Evolutionary conservation across 2,329 filamentous ascomycete species (phyloP), one percentile per base, ranked within the genome.

Genomic region (Colletotrichum gloeosporioides): DNA sequence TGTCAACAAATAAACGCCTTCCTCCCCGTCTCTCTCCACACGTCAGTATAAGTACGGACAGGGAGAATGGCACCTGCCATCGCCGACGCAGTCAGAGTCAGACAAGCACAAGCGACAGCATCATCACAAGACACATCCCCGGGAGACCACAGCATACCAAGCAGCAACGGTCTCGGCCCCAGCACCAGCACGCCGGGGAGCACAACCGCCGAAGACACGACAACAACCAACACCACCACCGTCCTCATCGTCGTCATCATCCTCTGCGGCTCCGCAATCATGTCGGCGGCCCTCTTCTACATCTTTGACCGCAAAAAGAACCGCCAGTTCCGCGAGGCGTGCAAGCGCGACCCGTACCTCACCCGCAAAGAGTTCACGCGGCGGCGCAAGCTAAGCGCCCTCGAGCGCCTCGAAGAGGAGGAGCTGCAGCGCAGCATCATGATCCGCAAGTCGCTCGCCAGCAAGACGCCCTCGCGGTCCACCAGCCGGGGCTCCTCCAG

Each of bases 391-490:
- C 79, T 83, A 78, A 82, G 79, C 71, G 69, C 77, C 15, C 29
- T 77, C 27, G 78, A 82, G 34, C 72, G 78, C 8, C 72, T 79
- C 18, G 79, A 82, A 29, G 80, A 85, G 34, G 82, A 85, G 55
- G 87, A 89, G 75, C 72, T 80, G 31, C 83, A 87, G 75, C 81
- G 87, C 15, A 78, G 80, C 34, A 81, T 80, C 62, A 86, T 88
- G 78, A 88, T 89, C 73, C 83, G 84, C 68, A 89, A 89, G 79
- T 87, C 86, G 4, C 80, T 88, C 10, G 82, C 72, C 39, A 71
- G 65, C 62, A 72, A 75, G 55, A 68, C 61, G 8, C 69, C 62
- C 22, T 76, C 73, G 64, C 57, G 70, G 15, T 25, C 34, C 16
- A 69, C n/a, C 29, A 73, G 70, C 34, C 57, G 16, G 1, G 59